A percentile compares a stretch with the other conserved stretches of the same genome.
Conservation (phyloP, 768 basidiomycete species). For the Xerocomellus intermedius region DNA sequence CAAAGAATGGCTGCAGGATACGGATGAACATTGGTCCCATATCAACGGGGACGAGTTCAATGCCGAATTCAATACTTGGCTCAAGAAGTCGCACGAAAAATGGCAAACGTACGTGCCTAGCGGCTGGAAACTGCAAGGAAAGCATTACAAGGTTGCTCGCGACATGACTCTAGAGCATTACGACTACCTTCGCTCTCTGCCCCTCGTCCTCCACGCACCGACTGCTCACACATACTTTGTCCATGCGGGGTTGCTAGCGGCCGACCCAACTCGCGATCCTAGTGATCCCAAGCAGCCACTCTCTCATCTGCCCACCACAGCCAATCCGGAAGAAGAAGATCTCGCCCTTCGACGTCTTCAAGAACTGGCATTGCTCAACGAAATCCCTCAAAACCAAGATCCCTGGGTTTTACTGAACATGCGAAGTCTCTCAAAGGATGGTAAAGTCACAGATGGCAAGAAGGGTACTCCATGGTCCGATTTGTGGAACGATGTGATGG, state of each 20-base stretch:
- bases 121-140: conserved; percentile 72
- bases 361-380: conserved; percentile 62
- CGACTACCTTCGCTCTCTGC: conserved; percentile 71
- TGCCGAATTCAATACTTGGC: conserved; percentile 37
- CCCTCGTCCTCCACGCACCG: conserved; percentile 73
- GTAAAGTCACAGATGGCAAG: conserved; percentile 29
- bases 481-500: conserved; percentile 69
- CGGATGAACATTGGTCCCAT: conserved; percentile 45
- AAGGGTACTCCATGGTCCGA: conserved; percentile 74
- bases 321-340: conserved; percentile 20
- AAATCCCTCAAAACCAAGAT: conserved; percentile 73
- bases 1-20: conserved; percentile 51
- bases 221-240: conserved; percentile 73
- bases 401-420: conserved; percentile 64
- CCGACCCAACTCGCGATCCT: conserved; percentile 55
- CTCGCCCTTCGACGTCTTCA: conserved; percentile 51
- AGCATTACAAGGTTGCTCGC: conserved; percentile 75
- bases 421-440: conserved; percentile 38
- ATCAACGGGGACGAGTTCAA: conserved; percentile 28
- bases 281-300: conserved; percentile 66
- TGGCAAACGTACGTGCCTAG: conserved; percentile 57
- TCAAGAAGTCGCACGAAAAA: conserved; percentile 33
- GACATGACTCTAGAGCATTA: conserved; percentile 62
- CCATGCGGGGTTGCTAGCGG: conserved; percentile 80
- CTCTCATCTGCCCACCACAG: conserved; percentile 51